Evolutionary conservation across 768 basidiomycete genomes (phyloP), one percentile per base, ranked within the genome.

Genomic region (Amanita brunnescens): DNA sequence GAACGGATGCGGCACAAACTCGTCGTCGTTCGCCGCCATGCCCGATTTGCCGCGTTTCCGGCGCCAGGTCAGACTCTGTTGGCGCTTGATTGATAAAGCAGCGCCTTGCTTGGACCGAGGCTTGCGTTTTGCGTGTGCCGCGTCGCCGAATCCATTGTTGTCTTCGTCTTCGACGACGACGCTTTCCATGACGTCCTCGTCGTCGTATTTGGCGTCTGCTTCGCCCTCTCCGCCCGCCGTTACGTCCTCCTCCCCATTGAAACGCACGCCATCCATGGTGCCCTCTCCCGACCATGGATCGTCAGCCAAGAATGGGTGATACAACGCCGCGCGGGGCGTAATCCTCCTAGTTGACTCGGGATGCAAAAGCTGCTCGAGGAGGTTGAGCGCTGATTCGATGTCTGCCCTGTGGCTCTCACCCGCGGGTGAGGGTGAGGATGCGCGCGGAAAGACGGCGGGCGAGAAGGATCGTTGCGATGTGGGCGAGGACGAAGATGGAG

Each of bases 321-420:
- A 77, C 41, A 98, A 73, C 14, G 86, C 90, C 6, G 78, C 71
- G 14, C 75, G 74, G 2, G 94, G 90, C 3, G 89, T 91, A 50
- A 83, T 76, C 18, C 94, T 79, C 48, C 78, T 80, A 18, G 81
- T 83, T 6, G 84, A 81, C 61, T 93, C 90, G 1, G 88, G 81
- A 35, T 87, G 75, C 61, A 99, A 74, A 16, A 91, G 67, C 47
- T 72, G 67, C 53, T 84, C 82, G 32, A 93, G 76, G 10, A 99
- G 74, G 59, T 86, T 83, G 38, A 97, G 73, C 1, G 86, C 91
- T 24, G 70, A 57, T 50, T 79, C 80, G 44, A 94, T 67, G 30
- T 85, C 80, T 14, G 64, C 63, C 34, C 67, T 67, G 54, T 85
- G 79, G 12, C 71, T 69, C 18, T 69, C 64, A 30, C 65, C 60